A percentile compares a stretch with the other conserved stretches of the same genome.
These are phyloP conservation scores for Biscogniauxia sp. DNA, from an alignment of 2,329 filamentous ascomycete species.

Conservation along the genomic window DNA sequence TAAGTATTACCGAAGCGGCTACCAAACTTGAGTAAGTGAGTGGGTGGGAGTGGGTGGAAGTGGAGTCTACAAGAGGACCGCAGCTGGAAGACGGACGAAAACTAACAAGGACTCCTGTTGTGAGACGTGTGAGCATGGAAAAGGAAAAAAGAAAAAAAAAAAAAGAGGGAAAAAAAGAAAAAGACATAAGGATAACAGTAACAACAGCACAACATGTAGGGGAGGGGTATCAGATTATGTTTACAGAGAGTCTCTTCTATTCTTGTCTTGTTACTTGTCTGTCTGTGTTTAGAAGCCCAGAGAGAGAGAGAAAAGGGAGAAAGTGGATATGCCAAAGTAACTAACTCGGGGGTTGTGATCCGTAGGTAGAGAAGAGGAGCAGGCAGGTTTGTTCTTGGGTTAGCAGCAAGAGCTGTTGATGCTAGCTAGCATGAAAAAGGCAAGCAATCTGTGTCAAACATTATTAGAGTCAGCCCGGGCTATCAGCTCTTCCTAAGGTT, in stretches of 20 bases:
- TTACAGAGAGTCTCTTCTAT: too few relatives aligned
- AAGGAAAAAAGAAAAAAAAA: not conserved
- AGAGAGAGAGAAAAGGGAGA: constrained; percentile 10
- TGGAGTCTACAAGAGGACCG: constrained; percentile 20
- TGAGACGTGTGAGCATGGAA: constrained; percentile 20
- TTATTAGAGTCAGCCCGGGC: constrained; percentile 1
- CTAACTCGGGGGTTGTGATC: not conserved
- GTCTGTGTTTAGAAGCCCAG: too few relatives aligned
- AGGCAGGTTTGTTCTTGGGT: not conserved
- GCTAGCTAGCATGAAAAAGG: not conserved
- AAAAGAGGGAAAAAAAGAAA: not conserved
- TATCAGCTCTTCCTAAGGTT: not conserved
- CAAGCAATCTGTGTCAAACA: not conserved
- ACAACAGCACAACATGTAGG: too few relatives aligned
- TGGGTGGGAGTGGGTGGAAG: constrained; percentile 19
- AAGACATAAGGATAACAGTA: not conserved
- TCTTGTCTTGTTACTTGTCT: too few relatives aligned
- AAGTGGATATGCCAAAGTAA: not conserved
- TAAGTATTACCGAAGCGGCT: constrained; percentile 27
- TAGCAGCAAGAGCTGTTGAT: not conserved
- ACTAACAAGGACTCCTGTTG: constrained; percentile 23
- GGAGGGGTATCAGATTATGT: too few relatives aligned
- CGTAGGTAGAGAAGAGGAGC: not conserved
- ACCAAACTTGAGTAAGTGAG: constrained; percentile 12
- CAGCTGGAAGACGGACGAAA: constrained; percentile 23